Base-by-base conservation (phyloP, 2,329 filamentous ascomycete species). In the Exophiala viscosa region DNA sequence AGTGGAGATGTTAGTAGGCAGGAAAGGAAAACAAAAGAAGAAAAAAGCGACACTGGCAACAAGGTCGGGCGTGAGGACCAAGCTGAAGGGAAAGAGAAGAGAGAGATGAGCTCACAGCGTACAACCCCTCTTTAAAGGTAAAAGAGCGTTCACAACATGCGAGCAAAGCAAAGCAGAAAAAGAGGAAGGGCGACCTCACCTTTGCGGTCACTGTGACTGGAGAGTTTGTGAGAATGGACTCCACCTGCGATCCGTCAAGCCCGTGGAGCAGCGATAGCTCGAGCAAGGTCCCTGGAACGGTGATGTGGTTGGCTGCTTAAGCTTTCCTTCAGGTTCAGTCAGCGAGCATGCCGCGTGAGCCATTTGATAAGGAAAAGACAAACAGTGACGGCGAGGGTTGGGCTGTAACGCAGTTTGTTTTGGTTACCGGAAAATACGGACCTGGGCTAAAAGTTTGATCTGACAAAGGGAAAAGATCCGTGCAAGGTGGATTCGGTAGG, bases 241-340 rank as follows among this genome's bases (percentile, higher is more conserved):
- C 60, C 59, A 62, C 60, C 50, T 55, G 52, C 50, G 50, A 60
- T 61, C 60, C 60, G 57, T 60, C 55, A 62, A 56, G 60, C 59
- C 23, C 59, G 60, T 61, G 51, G 58, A 62, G 58, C 50, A 55
- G 60, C 52, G 59, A 62, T 62, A 62, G 59, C 59, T 62, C 54
- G 50, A 57, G 51, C 54, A 61, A 54, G 54, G 59, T 56, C 57
- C 41, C 33, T 36, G 39, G 54, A 38, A 36, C 42, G 38, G 49
- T 17, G 40, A 58, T 52, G 34, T 62, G 59, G 58, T 61, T 63
- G 61, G 61, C 60, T 63, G 61, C 61, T 62, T 63, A 63, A 60
- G 61, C 61, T 63, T 63, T 60, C 61, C 61, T 58, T 59, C 53
- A 57, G 55, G 28, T 55, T 53, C 39, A 54, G 59, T 63, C 52